Conservation (phyloP, 1,284 basidiomycete genomes). For the Cutaneotrichosporon daszewskae region DNA sequence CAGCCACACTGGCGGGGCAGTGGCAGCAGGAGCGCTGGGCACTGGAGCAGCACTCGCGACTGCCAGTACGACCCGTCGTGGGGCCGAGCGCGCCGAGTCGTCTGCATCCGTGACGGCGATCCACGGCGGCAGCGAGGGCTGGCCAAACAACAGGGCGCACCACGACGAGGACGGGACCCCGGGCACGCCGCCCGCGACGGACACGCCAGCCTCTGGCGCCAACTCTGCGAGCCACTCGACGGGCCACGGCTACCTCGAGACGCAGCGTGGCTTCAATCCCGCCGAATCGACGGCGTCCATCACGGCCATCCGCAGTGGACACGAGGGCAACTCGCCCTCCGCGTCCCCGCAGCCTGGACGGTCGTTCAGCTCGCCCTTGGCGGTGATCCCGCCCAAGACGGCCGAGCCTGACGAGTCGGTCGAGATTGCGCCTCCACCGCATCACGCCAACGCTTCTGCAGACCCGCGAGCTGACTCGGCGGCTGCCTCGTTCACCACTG, state of each 20-base stretch:
- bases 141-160: constrained; percentile 5
- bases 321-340: constrained; percentile 23
- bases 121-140: constrained; percentile 34
- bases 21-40: background rate
- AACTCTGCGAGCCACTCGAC: background rate
- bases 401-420: background rate
- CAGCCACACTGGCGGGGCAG: too few species aligned
- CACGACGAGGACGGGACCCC: background rate
- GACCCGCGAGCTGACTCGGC: too few species aligned
- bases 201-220: background rate
- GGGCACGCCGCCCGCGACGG: background rate
- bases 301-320: constrained; percentile 40
- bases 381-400: background rate
- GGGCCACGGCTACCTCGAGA: constrained; percentile 9
- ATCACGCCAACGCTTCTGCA: too few species aligned
- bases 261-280: constrained; percentile 27
- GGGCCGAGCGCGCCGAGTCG: constrained; percentile 31
- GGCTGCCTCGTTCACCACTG: too few species aligned
- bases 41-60: background rate
- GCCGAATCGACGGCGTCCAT: constrained; percentile 30
- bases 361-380: background rate
- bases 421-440: too few species aligned
- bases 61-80: constrained; percentile 14
- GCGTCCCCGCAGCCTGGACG: background rate
- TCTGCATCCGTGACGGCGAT: constrained; percentile 41